phyloP scores from a whole-genome alignment of 306 rosid genomes.

The Senna tora region DNA sequence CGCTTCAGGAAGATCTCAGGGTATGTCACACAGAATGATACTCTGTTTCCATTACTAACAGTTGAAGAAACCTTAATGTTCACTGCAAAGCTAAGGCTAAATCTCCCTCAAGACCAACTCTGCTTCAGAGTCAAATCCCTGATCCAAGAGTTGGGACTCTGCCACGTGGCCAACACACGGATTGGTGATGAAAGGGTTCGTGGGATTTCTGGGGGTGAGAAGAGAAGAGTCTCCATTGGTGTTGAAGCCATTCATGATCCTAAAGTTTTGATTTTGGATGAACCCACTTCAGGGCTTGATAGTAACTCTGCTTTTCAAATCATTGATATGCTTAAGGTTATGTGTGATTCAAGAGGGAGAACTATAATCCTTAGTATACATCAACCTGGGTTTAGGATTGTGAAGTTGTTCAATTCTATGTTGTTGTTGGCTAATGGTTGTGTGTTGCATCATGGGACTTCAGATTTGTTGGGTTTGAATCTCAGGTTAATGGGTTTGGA shows the following conservation, averaged over 20 bases:
- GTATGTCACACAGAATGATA: constrained; percentile 82
- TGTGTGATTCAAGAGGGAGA: constrained; percentile 66
- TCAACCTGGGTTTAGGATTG: constrained; percentile 79
- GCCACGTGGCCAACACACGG: constrained; percentile 57
- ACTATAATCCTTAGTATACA: constrained; percentile 74
- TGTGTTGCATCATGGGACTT: constrained; percentile 69
- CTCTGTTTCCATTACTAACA: constrained; percentile 77
- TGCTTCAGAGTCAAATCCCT: constrained; percentile 56
- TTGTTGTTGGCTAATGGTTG: constrained; percentile 62
- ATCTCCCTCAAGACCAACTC: constrained; percentile 51
- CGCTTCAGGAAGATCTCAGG: constrained; percentile 68
- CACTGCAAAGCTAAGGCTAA: constrained; percentile 62
- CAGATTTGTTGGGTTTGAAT: constrained; percentile 61
- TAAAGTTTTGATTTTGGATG: constrained; percentile 67
- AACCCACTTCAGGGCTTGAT: constrained; percentile 87
- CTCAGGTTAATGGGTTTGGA: constrained; percentile 65
- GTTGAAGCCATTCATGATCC: constrained; percentile 85
- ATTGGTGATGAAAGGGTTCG: constrained; percentile 71
- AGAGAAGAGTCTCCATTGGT: constrained; percentile 75
- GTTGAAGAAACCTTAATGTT: constrained; percentile 89
- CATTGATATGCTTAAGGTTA: constrained; percentile 67
- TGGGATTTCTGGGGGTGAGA: constrained; percentile 78
- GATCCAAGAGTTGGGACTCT: constrained; percentile 67
- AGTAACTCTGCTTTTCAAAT: constrained; percentile 75
- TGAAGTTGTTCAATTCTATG: constrained; percentile 63